phyloP scores from a whole-genome alignment of 176 grass and related monocot species.

The Tillandsia leiboldiana region DNA sequence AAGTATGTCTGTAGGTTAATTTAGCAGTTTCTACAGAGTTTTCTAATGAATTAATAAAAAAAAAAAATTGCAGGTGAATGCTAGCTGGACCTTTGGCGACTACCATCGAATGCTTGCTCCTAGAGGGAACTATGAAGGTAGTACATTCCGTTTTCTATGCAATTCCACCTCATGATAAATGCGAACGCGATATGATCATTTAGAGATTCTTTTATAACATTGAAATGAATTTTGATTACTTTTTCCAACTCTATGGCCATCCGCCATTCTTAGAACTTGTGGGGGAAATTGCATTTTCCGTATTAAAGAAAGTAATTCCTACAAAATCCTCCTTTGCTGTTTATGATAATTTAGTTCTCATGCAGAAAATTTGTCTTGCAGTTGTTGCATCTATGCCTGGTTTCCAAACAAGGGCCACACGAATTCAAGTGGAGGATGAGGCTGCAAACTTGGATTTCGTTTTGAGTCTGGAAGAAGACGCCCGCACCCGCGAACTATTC shows the following conservation, averaged over 20 bases:
- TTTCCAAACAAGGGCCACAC: constrained; percentile 51
- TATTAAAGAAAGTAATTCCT: too few species aligned
- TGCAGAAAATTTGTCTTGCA: constrained; percentile 8
- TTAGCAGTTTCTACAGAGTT: too few species aligned
- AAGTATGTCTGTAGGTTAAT: too few species aligned
- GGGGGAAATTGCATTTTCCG: too few species aligned
- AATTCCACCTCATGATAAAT: background rate
- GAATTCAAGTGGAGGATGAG: constrained; percentile 37
- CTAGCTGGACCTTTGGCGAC: constrained; percentile 52
- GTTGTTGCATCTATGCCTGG: constrained; percentile 63
- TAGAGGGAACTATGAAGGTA: constrained; percentile 70
- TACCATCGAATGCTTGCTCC: constrained; percentile 77
- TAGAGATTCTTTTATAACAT: constrained; percentile 1
- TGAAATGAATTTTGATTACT: background rate
- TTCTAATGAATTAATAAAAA: constrained; percentile 2
- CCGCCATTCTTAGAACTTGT: too few species aligned
- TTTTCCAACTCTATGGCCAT: too few species aligned
- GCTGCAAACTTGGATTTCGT: constrained; percentile 68
- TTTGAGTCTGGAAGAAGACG: constrained; percentile 28
- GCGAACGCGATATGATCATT: background rate
- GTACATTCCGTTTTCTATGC: background rate
- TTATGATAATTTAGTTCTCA: background rate
- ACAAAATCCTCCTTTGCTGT: background rate
- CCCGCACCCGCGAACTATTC: background rate
- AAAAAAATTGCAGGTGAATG: constrained; percentile 32